Percentiles rank a stretch among this genome's conserved stretches.
Evolutionary conservation across 139 green algal genomes (phyloP).

Genomic region (Coccomyxa sp.): DNA sequence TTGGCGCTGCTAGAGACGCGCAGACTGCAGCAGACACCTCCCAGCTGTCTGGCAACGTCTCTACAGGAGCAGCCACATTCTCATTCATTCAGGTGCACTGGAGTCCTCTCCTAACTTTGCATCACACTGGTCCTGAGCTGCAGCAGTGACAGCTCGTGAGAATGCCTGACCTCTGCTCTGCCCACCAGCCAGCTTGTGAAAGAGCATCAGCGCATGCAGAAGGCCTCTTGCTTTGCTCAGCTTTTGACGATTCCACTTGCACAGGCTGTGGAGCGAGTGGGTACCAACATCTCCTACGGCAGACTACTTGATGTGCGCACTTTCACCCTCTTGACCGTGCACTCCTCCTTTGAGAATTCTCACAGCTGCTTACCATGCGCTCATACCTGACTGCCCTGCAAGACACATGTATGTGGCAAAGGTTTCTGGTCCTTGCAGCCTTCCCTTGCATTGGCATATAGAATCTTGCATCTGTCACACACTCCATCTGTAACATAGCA

Average conservation of each 20-base stretch:
- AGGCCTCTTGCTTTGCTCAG: not conserved
- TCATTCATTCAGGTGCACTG: slow-evolving; percentile 69
- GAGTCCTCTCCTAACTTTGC: not conserved
- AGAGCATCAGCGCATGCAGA: no score
- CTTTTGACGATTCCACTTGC: not conserved
- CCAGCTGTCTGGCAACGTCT: slow-evolving; percentile 25
- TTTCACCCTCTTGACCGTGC: no score
- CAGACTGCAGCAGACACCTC: slow-evolving; percentile 55
- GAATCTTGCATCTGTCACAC: no score
- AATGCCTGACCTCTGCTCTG: not conserved
- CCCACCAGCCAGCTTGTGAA: no score
- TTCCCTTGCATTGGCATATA: no score
- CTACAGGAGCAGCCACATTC: slow-evolving; percentile 75
- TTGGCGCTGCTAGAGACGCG: slow-evolving; percentile 62
- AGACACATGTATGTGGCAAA: not conserved
- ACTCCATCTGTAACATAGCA: no score
- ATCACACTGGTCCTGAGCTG: not conserved
- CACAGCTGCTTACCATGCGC: not conserved
- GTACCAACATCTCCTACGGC: slow-evolving; percentile 11
- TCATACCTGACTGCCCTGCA: not conserved
- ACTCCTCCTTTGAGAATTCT: not conserved
- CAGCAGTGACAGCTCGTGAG: not conserved
- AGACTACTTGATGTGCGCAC: slow-evolving; percentile 17
- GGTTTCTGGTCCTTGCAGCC: not conserved
- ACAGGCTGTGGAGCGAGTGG: slow-evolving; percentile 41